Conservation (phyloP, 805 yeast genomes). For the Blastobotrys peoriensis region DNA sequence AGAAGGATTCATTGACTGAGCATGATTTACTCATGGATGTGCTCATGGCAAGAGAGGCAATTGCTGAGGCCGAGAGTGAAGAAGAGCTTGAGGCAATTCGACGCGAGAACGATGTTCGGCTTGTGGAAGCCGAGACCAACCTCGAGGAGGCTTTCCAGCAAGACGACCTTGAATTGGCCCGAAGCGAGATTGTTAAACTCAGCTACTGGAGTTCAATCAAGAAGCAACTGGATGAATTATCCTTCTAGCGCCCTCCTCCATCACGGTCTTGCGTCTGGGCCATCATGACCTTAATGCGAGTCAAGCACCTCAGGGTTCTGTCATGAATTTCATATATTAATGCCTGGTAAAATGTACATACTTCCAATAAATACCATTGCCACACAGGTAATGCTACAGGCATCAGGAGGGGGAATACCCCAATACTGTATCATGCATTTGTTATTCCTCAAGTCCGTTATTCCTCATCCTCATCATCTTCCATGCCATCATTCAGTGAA, state of each 20-base stretch:
- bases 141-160: conserved; percentile 43
- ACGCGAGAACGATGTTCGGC: conserved; percentile 51
- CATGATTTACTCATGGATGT: conserved; percentile 63
- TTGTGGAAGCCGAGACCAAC: conserved; percentile 39
- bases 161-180: conserved; percentile 53
- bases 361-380: not conserved
- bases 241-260: no score
- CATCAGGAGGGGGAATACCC: not conserved
- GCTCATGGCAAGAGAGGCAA: conserved; percentile 75
- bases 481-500: not conserved
- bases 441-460: not conserved
- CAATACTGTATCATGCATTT: not conserved
- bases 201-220: conserved; percentile 82
- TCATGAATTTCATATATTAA: conserved; percentile 1
- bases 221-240: conserved; percentile 51
- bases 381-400: not conserved
- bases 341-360: not conserved
- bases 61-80: conserved; percentile 59
- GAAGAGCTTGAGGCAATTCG: conserved; percentile 51
- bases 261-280: no score
- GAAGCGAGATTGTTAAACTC: conserved; percentile 60
- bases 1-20: conserved; percentile 37
- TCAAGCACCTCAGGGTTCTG: no score
- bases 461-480: conserved; percentile 7
- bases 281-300: no score